Conservation (phyloP, 345 rosid species). For the Stellera chamaejasme region DNA sequence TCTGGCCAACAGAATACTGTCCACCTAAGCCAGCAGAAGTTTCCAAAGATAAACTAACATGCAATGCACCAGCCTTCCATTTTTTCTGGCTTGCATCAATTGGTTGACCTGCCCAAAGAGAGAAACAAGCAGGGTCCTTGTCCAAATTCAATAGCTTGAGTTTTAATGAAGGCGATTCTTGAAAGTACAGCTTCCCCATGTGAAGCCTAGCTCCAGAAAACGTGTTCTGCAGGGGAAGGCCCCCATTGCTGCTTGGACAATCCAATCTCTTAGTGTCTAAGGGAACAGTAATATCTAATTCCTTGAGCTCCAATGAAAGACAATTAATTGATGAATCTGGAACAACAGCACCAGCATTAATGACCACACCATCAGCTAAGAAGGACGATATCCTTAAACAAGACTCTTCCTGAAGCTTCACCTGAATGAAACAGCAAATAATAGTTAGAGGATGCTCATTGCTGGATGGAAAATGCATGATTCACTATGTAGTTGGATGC, state of each 20-base stretch:
- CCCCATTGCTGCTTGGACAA: slow-evolving; percentile 22
- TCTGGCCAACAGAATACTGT: slow-evolving; percentile 24
- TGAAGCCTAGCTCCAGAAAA: slow-evolving; percentile 93
- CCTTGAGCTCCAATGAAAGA: slow-evolving; percentile 51
- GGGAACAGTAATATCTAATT: slow-evolving; percentile 73
- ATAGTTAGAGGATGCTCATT: slow-evolving; percentile 6
- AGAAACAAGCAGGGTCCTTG: slow-evolving; percentile 97
- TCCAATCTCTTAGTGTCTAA: slow-evolving; percentile 41
- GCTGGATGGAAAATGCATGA: slow-evolving; percentile 2
- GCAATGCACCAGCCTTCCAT: slow-evolving; percentile 65
- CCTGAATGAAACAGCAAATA: slow-evolving; percentile 32
- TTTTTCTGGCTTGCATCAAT: slow-evolving; percentile 95
- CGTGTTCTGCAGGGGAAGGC: slow-evolving; percentile 28
- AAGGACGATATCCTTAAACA: slow-evolving; percentile 92
- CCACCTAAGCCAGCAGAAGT: slow-evolving; percentile 36
- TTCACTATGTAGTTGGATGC: slow-evolving; percentile 10
- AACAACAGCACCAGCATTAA: slow-evolving; percentile 68
- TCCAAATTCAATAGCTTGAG: slow-evolving; percentile 68
- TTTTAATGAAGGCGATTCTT: slow-evolving; percentile 80
- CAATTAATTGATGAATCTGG: slow-evolving; percentile 79
- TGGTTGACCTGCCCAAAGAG: slow-evolving; percentile 84
- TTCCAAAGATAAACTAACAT: slow-evolving; percentile 69
- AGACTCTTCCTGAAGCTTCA: slow-evolving; percentile 95
- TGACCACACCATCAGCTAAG: slow-evolving; percentile 90
- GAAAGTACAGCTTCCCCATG: slow-evolving; percentile 62